Evolutionary conservation across 2,329 filamentous ascomycete genomes (phyloP), one percentile per base, ranked within the genome.

Genomic region (Teratosphaeria destructans): DNA sequence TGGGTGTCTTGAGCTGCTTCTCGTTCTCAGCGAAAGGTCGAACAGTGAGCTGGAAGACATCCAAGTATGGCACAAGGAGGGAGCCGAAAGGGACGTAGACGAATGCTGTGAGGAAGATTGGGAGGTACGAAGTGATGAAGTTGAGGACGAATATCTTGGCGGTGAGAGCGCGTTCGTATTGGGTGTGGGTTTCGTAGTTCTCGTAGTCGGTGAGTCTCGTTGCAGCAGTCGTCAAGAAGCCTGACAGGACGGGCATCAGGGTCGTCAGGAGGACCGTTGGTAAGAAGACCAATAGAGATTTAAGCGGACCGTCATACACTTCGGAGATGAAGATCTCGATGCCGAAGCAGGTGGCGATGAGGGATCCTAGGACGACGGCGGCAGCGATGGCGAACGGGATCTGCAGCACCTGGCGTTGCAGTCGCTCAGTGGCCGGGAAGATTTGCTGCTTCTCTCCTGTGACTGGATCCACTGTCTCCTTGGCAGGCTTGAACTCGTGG

Each of bases 301-400:
- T 95, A 64, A 95, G 85, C 0, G 91, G 90, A 0, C 94, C 94
- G 61, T 86, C 83, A 73, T 99, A 97, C 16, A 97, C 85, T 74
- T 99, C 91, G 0, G 89, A 92, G 65, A 99, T 90, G 76, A 97
- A 96, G 35, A 97, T 90, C 72, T 99, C 94, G 62, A 96, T 89
- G 7, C 86, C 89, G 73, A 97, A 97, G 70, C 90, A 94, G 14
- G 84, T 84, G 12, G 89, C 85, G 64, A 97, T 96, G 66, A 97
- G 78, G 19, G 85, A 85, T 0, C 93, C 93, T 6, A 97, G 81
- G 0, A 88, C 82, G 27, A 85, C 60, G 7, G 86, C 78, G 35
- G 90, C 92, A 11, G 84, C 79, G 5, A 95, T 72, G 0, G 90
- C 89, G 74, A 99, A 96, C 0, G 92, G 92, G 1, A 95, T 77